Conservation (phyloP, 805 yeast species). For the Candida loeiensis region DNA sequence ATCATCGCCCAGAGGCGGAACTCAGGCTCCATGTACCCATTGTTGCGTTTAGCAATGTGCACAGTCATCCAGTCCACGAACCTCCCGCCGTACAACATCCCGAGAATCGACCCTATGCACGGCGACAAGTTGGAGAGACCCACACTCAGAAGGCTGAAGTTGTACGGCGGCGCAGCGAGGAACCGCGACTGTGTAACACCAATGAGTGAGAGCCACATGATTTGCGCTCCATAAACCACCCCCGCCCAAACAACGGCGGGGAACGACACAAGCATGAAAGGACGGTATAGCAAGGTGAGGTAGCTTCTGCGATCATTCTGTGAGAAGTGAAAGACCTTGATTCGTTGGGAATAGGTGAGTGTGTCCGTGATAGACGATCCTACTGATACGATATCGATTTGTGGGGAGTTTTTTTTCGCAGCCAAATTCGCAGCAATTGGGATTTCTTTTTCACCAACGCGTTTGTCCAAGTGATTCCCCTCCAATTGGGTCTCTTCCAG, state of each 20-base stretch:
- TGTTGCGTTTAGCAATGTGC: constrained; percentile 36
- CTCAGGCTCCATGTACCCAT: constrained; percentile 48
- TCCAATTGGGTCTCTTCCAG: too few relatives aligned
- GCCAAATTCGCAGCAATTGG: too few relatives aligned
- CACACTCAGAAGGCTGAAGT: constrained; percentile 32
- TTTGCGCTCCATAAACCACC: constrained; percentile 45
- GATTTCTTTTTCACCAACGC: too few relatives aligned
- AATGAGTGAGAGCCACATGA: constrained; percentile 49
- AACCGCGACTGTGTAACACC: constrained; percentile 42
- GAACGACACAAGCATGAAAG: constrained; percentile 31
- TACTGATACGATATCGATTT: too few relatives aligned
- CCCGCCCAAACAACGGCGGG: constrained; percentile 49
- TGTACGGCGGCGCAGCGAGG: constrained; percentile 36
- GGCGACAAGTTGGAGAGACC: constrained; percentile 46
- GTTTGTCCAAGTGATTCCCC: too few relatives aligned
- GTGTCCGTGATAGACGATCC: too few relatives aligned
- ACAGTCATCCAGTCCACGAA: constrained; percentile 40
- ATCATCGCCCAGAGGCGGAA: constrained; percentile 43
- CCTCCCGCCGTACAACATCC: constrained; percentile 44
- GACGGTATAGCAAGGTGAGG: constrained; percentile 35
- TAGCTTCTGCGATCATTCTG: constrained; percentile 39
- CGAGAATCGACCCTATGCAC: constrained; percentile 39
- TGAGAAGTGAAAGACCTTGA: constrained; percentile 31
- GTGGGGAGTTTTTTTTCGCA: too few relatives aligned
- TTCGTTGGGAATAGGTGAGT: too few relatives aligned